A percentile compares a stretch with the other conserved stretches of the same genome.
phyloP scores from a whole-genome alignment of 2,329 filamentous ascomycete genomes.

The Aspergillus tamarii region DNA sequence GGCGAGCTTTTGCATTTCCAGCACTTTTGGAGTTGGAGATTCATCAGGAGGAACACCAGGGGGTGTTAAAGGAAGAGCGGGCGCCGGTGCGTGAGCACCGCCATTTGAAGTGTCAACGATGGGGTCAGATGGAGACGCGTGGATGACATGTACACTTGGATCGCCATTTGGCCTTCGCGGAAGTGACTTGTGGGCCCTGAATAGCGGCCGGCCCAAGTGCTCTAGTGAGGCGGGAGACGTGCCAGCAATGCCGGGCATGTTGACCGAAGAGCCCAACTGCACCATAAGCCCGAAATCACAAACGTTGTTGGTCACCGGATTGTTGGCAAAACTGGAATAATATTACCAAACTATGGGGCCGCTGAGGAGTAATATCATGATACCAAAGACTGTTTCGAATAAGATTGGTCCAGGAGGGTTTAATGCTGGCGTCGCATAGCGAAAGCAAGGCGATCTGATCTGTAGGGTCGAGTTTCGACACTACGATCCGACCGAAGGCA shows the following conservation, averaged over 20 bases:
- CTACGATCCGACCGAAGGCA: neutral
- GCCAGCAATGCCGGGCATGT: constrained; percentile 37
- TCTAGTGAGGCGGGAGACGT: constrained; percentile 30
- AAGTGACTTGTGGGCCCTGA: constrained; percentile 47
- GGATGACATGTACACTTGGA: constrained; percentile 26
- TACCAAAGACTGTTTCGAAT: constrained; percentile 23
- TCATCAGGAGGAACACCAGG: constrained; percentile 35
- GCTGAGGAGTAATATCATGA: constrained; percentile 21
- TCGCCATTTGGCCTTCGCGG: constrained; percentile 38
- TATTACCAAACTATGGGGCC: constrained; percentile 7
- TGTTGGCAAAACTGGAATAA: neutral
- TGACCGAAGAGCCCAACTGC: constrained; percentile 20
- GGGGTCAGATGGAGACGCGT: constrained; percentile 28
- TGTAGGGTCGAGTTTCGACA: constrained; percentile 6
- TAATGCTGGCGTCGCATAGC: constrained; percentile 20
- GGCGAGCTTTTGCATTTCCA: constrained; percentile 28
- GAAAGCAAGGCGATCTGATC: constrained; percentile 6
- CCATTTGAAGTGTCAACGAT: constrained; percentile 28
- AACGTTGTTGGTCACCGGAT: constrained; percentile 5
- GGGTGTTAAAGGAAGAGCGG: constrained; percentile 43
- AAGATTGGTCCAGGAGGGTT: constrained; percentile 18
- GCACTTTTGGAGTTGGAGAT: constrained; percentile 19
- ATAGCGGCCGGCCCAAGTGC: constrained; percentile 32
- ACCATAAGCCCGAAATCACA: constrained; percentile 10
- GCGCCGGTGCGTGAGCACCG: constrained; percentile 27